These are phyloP conservation scores for Prunus mume DNA, from an alignment of 306 rosid species.

Conservation along the genomic window DNA sequence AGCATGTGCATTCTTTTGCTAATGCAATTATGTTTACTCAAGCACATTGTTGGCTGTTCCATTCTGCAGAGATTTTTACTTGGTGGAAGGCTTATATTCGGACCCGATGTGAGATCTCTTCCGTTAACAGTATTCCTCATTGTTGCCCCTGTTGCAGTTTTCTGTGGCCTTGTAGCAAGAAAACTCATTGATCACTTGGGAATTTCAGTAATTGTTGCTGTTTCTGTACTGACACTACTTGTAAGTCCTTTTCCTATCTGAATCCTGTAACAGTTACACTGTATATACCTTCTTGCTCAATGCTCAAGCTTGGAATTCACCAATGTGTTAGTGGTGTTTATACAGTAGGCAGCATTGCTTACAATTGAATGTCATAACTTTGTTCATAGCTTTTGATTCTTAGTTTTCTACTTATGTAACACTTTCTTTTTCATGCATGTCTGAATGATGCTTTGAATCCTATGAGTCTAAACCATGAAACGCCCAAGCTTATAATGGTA, in stretches of 20 bases:
- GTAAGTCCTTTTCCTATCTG: conserved; percentile 19
- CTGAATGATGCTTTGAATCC: neutral
- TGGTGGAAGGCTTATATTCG: conserved; percentile 40
- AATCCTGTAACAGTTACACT: neutral
- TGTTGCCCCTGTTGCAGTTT: conserved; percentile 25
- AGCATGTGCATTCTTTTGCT: conserved; percentile 1
- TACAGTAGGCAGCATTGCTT: neutral
- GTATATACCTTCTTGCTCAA: neutral
- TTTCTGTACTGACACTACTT: conserved; percentile 4
- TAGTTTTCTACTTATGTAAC: conserved; percentile 1
- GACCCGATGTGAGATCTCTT: conserved; percentile 40
- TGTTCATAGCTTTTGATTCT: neutral
- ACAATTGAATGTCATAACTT: neutral
- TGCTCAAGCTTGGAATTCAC: neutral
- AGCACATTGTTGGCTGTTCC: conserved; percentile 10
- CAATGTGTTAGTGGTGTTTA: neutral
- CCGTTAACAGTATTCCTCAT: conserved; percentile 29
- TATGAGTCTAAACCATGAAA: neutral
- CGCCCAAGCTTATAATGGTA: neutral
- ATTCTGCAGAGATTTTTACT: conserved; percentile 30
- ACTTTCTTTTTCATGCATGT: neutral
- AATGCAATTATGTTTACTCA: neutral
- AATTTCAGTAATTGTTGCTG: conserved; percentile 25
- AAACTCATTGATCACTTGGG: conserved; percentile 32
- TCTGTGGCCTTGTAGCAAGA: conserved; percentile 34